A percentile compares a stretch with the other conserved stretches of the same genome.
These are phyloP conservation scores for Immersiporthe knoxdaviesiana DNA, from an alignment of 2,329 filamentous ascomycete species.

Conservation along the genomic window DNA sequence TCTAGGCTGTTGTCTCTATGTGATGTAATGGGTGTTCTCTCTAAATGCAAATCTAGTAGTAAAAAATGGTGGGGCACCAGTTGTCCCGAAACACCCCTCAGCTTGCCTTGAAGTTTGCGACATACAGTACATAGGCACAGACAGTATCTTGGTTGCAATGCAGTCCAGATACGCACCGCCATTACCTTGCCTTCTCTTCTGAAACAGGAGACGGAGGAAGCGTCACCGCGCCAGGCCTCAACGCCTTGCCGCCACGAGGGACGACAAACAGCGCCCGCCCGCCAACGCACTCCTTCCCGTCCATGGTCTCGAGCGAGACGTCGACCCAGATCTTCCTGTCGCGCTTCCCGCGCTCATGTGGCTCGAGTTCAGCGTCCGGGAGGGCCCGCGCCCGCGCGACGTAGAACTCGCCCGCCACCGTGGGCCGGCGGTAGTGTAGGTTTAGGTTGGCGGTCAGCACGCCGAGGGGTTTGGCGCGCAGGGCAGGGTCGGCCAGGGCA, in stretches of 20 bases:
- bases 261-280: conserved; percentile 63
- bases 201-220: conserved; percentile 40
- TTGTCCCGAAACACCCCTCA: no score
- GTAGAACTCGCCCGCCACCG: conserved; percentile 65
- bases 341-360: conserved; percentile 38
- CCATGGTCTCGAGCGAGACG: conserved; percentile 56
- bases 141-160: not conserved
- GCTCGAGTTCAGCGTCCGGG: conserved; percentile 35
- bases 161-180: not conserved
- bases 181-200: not conserved
- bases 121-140: not conserved
- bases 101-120: no score
- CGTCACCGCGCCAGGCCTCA: conserved; percentile 43
- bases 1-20: no score
- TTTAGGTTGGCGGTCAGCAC: conserved; percentile 58
- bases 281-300: conserved; percentile 61
- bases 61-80: not conserved
- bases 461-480: conserved; percentile 46
- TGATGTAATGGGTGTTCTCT: no score
- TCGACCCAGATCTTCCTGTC: conserved; percentile 58
- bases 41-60: not conserved
- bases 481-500: conserved; percentile 53
- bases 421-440: conserved; percentile 65
- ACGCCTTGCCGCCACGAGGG: conserved; percentile 50
- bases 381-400: conserved; percentile 57